Base-by-base conservation (phyloP, 2,329 filamentous ascomycete genomes). In the Purpureocillium lavendulum region DNA sequence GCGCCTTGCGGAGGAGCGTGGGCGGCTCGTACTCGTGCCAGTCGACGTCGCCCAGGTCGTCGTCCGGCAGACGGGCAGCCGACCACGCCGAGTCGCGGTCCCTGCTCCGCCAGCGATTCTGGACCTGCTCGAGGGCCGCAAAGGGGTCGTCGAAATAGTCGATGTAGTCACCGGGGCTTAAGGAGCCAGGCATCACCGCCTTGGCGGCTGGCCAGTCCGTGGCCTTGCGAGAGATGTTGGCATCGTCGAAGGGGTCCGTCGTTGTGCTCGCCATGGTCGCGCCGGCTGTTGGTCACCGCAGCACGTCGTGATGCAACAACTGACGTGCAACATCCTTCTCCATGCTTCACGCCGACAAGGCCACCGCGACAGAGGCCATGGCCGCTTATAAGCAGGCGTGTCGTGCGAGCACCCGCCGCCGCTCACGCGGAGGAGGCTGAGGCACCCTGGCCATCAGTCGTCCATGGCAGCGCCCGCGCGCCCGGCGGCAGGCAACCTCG, bases 1-100 rank as follows among this genome's bases (percentile, higher is more conserved):
- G 58, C 1, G 57, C 49, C 24, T 63, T 57, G 4, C 42, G 54
- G 7, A 77, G 51, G 1, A 60, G 63, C 10, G 51, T 47, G 0
- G 73, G 73, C 4, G 70, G 69, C 3, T 64, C 59, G 45, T 70
- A 73, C 37, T 60, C 53, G 30, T 57, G 62, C 68, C 71, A 75
- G 48, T 71, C 64, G 28, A 64, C 54, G 3, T 55, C 45, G 4
- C 46, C 40, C 33, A 53, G 43, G 13, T 59, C 52, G 17, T 53
- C 46, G 2, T 52, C 42, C 18, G 44, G 21, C 26, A 52, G 31
- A n/a, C 48, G 51, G n/a, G 50, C 49, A 14, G 32, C 41, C 4
- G 42, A 48, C 50, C 52, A 53, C 0, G 50, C 40, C 30, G 40
- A 33, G n/a, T 36, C 39, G 21, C 44, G 35, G 4, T 53, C 33